These are phyloP conservation scores for Rhizopogon rudus DNA, from an alignment of 768 basidiomycete genomes.

Conservation along the genomic window DNA sequence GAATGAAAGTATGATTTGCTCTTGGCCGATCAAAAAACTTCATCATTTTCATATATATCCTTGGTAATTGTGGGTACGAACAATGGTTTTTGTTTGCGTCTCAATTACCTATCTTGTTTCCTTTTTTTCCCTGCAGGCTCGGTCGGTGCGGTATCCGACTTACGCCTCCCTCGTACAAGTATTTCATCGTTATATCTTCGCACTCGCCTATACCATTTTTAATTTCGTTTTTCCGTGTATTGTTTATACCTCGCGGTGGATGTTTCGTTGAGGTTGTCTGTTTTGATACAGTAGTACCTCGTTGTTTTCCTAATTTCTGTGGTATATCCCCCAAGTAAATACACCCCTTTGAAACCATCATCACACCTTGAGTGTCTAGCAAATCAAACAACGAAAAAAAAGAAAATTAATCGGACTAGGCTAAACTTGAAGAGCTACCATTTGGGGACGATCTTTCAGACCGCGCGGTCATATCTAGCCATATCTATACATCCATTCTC, in stretches of 20 bases:
- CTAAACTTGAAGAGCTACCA: background rate
- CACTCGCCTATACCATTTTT: slow-evolving; percentile 20
- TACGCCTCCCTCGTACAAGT: slow-evolving; percentile 4
- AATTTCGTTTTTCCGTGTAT: slow-evolving; percentile 12
- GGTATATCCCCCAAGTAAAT: background rate
- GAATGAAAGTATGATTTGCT: slow-evolving; percentile 38
- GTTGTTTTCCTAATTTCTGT: slow-evolving; percentile 15
- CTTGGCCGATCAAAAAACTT: background rate
- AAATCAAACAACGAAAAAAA: too few species aligned
- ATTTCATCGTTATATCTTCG: slow-evolving; percentile 9
- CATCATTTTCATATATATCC: slow-evolving; percentile 18
- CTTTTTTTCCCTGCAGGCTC: background rate
- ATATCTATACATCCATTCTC: background rate
- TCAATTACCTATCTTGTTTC: background rate
- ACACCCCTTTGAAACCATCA: background rate
- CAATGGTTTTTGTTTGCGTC: slow-evolving; percentile 14
- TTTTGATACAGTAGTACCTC: slow-evolving; percentile 8
- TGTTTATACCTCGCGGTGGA: slow-evolving; percentile 17
- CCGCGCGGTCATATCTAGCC: background rate
- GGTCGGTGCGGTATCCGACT: slow-evolving; percentile 1
- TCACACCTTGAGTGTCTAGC: background rate
- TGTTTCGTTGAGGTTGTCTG: slow-evolving; percentile 10
- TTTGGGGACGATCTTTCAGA: background rate
- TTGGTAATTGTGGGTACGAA: slow-evolving; percentile 21
- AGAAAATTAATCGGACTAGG: too few species aligned